phyloP scores from a whole-genome alignment of 805 yeast genomes.

The Saccharomycopsis sp. region DNA sequence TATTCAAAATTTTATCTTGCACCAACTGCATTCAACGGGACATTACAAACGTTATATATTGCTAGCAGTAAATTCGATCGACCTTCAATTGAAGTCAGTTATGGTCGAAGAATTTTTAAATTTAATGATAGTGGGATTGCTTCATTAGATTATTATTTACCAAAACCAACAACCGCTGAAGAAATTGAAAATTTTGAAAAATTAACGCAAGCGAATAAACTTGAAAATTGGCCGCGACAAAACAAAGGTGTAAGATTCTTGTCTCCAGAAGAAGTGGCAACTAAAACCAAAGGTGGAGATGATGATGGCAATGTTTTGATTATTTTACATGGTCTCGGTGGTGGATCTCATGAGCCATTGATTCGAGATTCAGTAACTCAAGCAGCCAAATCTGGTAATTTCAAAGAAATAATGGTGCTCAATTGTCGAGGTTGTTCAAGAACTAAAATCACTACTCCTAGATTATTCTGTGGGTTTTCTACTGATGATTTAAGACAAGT shows the following conservation, averaged over 20 bases:
- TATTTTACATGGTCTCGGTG: constrained; percentile 67
- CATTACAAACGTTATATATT: constrained; percentile 70
- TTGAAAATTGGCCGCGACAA: constrained; percentile 48
- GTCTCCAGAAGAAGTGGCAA: constrained; percentile 37
- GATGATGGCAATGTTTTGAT: constrained; percentile 48
- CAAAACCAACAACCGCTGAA: constrained; percentile 28
- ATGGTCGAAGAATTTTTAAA: constrained; percentile 61
- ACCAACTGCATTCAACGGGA: constrained; percentile 64
- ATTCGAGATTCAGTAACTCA: constrained; percentile 36
- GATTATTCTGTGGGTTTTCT: constrained; percentile 58
- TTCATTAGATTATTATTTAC: constrained; percentile 66
- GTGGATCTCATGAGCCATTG: constrained; percentile 74
- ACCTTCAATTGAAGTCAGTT: constrained; percentile 52
- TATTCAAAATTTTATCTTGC: constrained; percentile 45
- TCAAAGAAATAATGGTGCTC: constrained; percentile 53
- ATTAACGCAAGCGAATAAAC: constrained; percentile 34
- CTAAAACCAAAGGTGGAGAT: constrained; percentile 30
- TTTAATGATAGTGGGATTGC: constrained; percentile 64
- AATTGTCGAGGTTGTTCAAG: constrained; percentile 76
- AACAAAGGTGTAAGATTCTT: constrained; percentile 66
- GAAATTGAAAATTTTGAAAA: constrained; percentile 29
- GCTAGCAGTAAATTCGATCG: constrained; percentile 39
- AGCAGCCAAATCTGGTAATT: constrained; percentile 26
- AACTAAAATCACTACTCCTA: constrained; percentile 63
- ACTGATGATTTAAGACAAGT: constrained; percentile 63